Conservation (phyloP, 805 yeast species). For the Alloascoidea africana region DNA sequence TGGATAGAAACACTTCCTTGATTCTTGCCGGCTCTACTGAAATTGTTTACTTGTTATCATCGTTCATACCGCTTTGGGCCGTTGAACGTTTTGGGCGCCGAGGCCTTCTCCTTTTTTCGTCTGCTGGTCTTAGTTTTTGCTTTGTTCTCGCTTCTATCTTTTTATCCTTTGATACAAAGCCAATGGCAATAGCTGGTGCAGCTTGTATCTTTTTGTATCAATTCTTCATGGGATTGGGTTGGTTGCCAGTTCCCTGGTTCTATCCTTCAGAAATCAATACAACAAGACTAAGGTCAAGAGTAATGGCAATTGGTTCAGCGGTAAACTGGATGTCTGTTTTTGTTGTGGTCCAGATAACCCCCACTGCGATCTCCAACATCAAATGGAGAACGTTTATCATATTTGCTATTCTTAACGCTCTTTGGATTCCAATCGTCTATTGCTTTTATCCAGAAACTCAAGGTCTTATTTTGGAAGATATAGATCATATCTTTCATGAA, state of each 20-base stretch:
- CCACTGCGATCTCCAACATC: slow-evolving; percentile 26
- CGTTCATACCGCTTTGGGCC: no score
- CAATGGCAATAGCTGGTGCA: slow-evolving; percentile 37
- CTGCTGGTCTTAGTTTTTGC: slow-evolving; percentile 20
- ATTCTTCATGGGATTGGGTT: slow-evolving; percentile 38
- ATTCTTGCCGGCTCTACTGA: no score
- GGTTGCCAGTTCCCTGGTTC: slow-evolving; percentile 46
- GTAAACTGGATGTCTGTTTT: slow-evolving; percentile 54
- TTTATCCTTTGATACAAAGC: slow-evolving; percentile 12
- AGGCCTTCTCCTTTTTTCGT: slow-evolving; percentile 10
- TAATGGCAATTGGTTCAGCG: slow-evolving; percentile 48
- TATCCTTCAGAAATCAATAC: slow-evolving; percentile 53
- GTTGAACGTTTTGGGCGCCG: slow-evolving; percentile 23
- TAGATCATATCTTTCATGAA: slow-evolving; percentile 54
- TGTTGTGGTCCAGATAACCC: slow-evolving; percentile 55
- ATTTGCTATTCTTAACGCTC: slow-evolving; percentile 48
- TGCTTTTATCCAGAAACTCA: slow-evolving; percentile 68
- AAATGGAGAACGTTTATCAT: slow-evolving; percentile 56
- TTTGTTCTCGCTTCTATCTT: slow-evolving; percentile 23
- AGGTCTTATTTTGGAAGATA: slow-evolving; percentile 61
- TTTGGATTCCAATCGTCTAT: slow-evolving; percentile 45
- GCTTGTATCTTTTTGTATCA: slow-evolving; percentile 45
- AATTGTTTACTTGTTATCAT: no score
- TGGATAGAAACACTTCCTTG: no score
- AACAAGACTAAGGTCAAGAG: slow-evolving; percentile 41